A percentile compares a stretch with the other conserved stretches of the same genome.
phyloP scores from a whole-genome alignment of 176 grass and related monocot species.

The Themeda triandra region DNA sequence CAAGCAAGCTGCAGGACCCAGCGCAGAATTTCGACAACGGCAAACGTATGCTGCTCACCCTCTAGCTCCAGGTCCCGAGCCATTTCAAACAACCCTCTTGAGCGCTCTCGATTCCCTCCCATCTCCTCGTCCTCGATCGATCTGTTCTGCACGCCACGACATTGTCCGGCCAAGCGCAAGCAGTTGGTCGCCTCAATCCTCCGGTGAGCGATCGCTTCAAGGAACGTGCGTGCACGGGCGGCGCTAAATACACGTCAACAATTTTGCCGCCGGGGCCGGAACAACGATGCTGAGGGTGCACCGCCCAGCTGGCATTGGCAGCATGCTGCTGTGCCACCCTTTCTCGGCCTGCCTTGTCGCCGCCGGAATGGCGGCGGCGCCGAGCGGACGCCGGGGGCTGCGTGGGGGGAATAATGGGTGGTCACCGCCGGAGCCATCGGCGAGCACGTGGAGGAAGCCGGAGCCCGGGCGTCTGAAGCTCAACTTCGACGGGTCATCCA shows the following conservation, averaged over 20 bases:
- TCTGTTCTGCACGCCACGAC: background rate
- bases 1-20: background rate
- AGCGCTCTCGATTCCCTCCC: background rate
- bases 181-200: background rate
- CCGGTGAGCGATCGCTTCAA: slow-evolving; percentile 18
- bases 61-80: background rate
- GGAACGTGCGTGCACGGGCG: background rate
- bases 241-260: background rate
- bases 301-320: background rate
- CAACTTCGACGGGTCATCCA: slow-evolving; percentile 86
- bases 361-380: background rate
- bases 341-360: background rate
- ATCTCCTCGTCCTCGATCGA: background rate
- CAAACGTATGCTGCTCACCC: background rate
- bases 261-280: no score
- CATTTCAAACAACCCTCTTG: background rate
- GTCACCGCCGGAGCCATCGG: background rate
- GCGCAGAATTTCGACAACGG: background rate
- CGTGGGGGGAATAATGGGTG: background rate
- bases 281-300: slow-evolving; percentile 27
- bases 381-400: background rate
- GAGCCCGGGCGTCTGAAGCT: slow-evolving; percentile 60
- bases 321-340: slow-evolving; percentile 6
- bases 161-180: background rate
- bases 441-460: slow-evolving; percentile 54